A percentile compares a stretch with the other conserved stretches of the same genome.
Evolutionary conservation across 2,329 filamentous ascomycete species (phyloP).

Genomic region (Didymella sp.): DNA sequence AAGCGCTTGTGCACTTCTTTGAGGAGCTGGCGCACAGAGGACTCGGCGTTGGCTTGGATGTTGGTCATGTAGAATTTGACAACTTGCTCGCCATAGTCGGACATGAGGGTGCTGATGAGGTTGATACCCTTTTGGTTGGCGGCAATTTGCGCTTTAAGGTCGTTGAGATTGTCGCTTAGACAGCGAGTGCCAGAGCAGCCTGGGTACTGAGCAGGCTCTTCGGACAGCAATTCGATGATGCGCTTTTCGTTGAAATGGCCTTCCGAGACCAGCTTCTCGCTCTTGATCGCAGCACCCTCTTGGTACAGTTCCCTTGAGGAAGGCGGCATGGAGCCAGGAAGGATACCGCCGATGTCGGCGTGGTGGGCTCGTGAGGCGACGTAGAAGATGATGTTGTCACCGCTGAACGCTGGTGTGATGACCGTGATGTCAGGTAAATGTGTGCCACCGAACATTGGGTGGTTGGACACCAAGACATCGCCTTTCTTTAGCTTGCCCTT

Average conservation of each 20-base stretch:
- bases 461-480: conserved; percentile 83
- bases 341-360: conserved; percentile 83
- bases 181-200: conserved; percentile 82
- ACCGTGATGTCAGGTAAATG: conserved; percentile 85
- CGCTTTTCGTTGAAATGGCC: conserved; percentile 80
- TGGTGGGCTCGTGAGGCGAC: conserved; percentile 82
- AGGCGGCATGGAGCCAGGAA: conserved; percentile 83
- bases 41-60: conserved; percentile 82
- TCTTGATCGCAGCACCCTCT: conserved; percentile 64
- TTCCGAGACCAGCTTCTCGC: conserved; percentile 73
- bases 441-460: conserved; percentile 83
- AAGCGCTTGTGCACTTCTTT: conserved; percentile 74
- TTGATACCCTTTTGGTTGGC: conserved; percentile 87
- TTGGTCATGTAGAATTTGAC: conserved; percentile 85
- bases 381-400: conserved; percentile 79
- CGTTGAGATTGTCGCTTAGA: conserved; percentile 82
- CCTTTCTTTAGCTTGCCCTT: conserved; percentile 77
- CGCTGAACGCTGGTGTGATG: conserved; percentile 78
- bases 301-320: conserved; percentile 68
- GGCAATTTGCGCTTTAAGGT: conserved; percentile 85
- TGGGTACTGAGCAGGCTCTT: conserved; percentile 75
- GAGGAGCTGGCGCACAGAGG: conserved; percentile 75
- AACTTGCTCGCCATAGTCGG: conserved; percentile 77
- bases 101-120: conserved; percentile 75
- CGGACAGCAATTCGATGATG: conserved; percentile 73